These are phyloP conservation scores for Salicornia ramosissima DNA, from an alignment of 148 eudicot genomes.

Conservation along the genomic window DNA sequence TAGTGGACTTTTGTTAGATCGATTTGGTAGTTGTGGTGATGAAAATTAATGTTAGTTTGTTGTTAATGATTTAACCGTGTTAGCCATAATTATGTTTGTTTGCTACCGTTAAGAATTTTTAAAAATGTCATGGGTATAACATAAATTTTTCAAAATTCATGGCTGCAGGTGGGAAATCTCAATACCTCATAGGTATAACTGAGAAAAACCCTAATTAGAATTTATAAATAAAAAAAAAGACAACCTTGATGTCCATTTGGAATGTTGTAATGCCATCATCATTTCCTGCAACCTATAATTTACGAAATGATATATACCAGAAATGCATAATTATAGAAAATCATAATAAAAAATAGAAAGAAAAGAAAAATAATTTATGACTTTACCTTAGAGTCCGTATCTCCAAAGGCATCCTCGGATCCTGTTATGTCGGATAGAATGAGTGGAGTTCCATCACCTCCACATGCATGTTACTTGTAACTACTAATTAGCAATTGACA, in stretches of 20 bases:
- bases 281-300: conserved; percentile 92
- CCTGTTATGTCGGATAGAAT: conserved; percentile 98
- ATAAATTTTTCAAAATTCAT: too few relatives aligned
- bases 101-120: too few relatives aligned
- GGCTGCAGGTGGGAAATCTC: too few relatives aligned
- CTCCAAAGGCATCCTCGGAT: conserved; percentile 99
- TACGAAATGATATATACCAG: conserved; percentile 10
- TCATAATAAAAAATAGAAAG: not conserved
- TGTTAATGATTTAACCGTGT: too few relatives aligned
- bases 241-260: conserved; percentile 97
- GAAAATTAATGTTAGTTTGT: too few relatives aligned
- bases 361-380: not conserved
- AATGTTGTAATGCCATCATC: conserved; percentile 91
- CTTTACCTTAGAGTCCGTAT: conserved; percentile 95
- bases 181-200: too few relatives aligned
- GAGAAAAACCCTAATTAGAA: too few relatives aligned
- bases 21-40: too few relatives aligned
- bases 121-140: too few relatives aligned
- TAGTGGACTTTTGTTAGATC: too few relatives aligned
- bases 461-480: conserved; percentile 31
- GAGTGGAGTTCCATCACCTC: conserved; percentile 98
- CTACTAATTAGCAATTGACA: not conserved
- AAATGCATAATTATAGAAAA: not conserved
- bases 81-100: too few relatives aligned
- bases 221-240: not conserved